A percentile compares a stretch with the other conserved stretches of the same genome.
Conservation (phyloP, 768 basidiomycete species). For the Boletus bicolor region DNA sequence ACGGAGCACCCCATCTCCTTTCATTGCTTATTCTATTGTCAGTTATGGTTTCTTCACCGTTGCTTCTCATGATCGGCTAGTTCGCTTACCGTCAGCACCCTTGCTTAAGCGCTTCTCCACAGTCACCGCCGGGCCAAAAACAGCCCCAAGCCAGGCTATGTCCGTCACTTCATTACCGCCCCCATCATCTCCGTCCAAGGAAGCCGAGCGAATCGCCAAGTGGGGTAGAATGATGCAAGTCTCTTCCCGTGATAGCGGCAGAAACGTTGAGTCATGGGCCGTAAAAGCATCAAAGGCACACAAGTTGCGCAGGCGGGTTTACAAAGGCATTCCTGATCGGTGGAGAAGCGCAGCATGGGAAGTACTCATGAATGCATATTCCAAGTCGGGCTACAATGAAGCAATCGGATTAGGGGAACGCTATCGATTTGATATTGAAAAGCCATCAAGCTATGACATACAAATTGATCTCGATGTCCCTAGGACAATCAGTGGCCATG, state of each 20-base stretch:
- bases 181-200: slow-evolving; percentile 50
- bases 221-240: slow-evolving; percentile 91
- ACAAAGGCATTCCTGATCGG: slow-evolving; percentile 95
- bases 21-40: slow-evolving; percentile 12
- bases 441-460: slow-evolving; percentile 85
- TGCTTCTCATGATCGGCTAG: slow-evolving; percentile 80
- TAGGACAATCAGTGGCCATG: slow-evolving; percentile 90
- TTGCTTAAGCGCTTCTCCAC: slow-evolving; percentile 55
- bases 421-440: slow-evolving; percentile 66
- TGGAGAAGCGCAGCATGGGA: slow-evolving; percentile 96
- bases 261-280: slow-evolving; percentile 72
- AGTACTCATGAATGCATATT: slow-evolving; percentile 59
- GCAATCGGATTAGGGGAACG: slow-evolving; percentile 42
- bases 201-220: slow-evolving; percentile 76
- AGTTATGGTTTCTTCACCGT: slow-evolving; percentile 92
- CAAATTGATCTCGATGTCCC: slow-evolving; percentile 99
- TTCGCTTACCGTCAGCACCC: slow-evolving; percentile 63
- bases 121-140: slow-evolving; percentile 44
- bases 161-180: slow-evolving; percentile 48
- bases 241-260: slow-evolving; percentile 64
- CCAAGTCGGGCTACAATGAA: slow-evolving; percentile 45
- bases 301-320: slow-evolving; percentile 73
- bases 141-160: slow-evolving; percentile 44
- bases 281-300: slow-evolving; percentile 60
- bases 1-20: neutral